Base-by-base conservation (phyloP, 345 rosid genomes). In the Passiflora organensis region DNA sequence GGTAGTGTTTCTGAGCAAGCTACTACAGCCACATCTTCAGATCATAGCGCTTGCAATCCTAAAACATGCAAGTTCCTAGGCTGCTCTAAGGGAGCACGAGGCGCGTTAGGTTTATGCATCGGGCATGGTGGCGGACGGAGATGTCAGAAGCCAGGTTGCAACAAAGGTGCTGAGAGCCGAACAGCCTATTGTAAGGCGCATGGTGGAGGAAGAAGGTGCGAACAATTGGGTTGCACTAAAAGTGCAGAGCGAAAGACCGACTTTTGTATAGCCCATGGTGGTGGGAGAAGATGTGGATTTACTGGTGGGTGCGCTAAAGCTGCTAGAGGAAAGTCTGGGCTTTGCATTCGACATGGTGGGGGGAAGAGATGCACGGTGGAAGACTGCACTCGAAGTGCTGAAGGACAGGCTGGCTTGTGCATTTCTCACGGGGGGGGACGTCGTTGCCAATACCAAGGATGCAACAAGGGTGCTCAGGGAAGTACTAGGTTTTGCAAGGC, bases 101-200 rank as follows among this genome's bases (percentile, higher is more conserved):
- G 96, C 32, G 91, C 96, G 20, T 81, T 91, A 2, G 99, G 95
- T 48, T 83, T 86, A 4, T 88, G 99, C 64, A 91, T 91, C 37
- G 93, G 95, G 32, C 98, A 91, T 58, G 98, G 96, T 36, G 98
- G 98, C 0, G 98, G 98, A 53, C 98, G 82, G 62, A 81, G 98
- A 62, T 88, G 98, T 62, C 96, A 82, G 70, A 91, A 78, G 38
- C 75, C 68, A 2, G 95, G 96, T 21, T 91, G 98, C 72, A 81
- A 71, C 80, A 91, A 84, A 62, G 96, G 98, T 48, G 82, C 96
- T 13, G 98, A 91, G 75, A 84, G 93, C 60, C 82, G 89, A 60
- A 88, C 99, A n/a, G 91, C 94, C 22, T 91, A 76, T 58, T 91
- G 99, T 61, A 91, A 88, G 76, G 80, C 87, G 20, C 99, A 88